Conservation (phyloP, 331 rosid species). For the Spiraea crenata region DNA sequence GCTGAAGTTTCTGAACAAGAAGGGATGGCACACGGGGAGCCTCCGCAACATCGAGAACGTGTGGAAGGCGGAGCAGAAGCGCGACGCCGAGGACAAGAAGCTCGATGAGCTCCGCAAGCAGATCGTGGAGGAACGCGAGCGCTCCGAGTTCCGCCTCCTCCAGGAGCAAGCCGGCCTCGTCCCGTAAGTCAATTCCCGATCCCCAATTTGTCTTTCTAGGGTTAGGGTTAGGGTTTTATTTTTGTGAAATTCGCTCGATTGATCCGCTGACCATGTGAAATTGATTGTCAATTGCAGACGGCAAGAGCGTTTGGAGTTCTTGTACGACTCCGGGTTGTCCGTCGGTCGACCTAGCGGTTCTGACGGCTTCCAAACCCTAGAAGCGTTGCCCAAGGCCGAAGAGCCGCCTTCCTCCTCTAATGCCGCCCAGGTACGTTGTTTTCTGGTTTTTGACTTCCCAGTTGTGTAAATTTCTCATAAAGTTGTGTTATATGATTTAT, state of each 20-base stretch:
- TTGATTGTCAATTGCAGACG: constrained; percentile 38
- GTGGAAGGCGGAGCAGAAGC: constrained; percentile 99
- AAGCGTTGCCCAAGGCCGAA: constrained; percentile 54
- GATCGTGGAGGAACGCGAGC: constrained; percentile 83
- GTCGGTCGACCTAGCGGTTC: constrained; percentile 61
- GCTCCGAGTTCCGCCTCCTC: constrained; percentile 82
- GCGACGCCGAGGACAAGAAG: constrained; percentile 80
- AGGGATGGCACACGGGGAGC: constrained; percentile 99
- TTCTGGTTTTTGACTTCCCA: background rate
- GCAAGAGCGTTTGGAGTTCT: constrained; percentile 89
- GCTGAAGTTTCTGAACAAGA: constrained; percentile 90
- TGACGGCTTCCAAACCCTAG: constrained; percentile 74
- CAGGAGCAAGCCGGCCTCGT: constrained; percentile 95
- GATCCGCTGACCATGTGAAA: background rate
- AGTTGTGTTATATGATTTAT: background rate
- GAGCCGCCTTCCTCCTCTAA: constrained; percentile 33
- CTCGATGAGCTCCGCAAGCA: constrained; percentile 92
- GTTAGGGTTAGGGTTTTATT: constrained; percentile 30
- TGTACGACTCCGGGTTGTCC: constrained; percentile 85
- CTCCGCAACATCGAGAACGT: constrained; percentile 90
- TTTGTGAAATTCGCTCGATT: background rate
- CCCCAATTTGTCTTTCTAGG: background rate
- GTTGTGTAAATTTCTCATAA: background rate
- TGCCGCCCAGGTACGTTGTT: constrained; percentile 23
- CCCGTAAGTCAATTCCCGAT: constrained; percentile 46